Percentiles rank a stretch among this genome's conserved stretches.
phyloP scores from a whole-genome alignment of 192 early-diverging fungal genomes.

The Coemansia sp. region DNA sequence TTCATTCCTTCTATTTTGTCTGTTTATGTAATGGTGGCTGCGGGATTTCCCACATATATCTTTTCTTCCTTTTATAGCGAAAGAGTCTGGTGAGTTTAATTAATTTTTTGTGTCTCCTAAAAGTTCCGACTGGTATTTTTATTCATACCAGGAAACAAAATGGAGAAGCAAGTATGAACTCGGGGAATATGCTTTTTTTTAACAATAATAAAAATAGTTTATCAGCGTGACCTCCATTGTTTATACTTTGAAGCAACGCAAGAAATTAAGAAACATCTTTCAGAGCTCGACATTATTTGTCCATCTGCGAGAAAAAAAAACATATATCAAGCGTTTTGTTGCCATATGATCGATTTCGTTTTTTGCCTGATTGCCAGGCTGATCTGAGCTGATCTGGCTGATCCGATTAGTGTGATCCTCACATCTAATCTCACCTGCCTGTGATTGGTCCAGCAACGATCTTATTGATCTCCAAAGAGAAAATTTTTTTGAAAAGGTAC shows the following conservation, averaged over 20 bases:
- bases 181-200: background rate
- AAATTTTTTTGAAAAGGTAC: constrained; percentile 1
- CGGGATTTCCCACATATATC: background rate
- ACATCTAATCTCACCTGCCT: background rate
- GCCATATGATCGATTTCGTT: no score
- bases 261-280: no score
- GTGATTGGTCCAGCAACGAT: background rate
- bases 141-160: background rate
- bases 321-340: no score
- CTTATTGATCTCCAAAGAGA: background rate
- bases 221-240: no score
- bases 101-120: background rate
- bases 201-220: background rate
- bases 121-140: no score
- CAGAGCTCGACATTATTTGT: no score
- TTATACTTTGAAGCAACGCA: no score
- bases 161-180: background rate
- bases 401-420: background rate
- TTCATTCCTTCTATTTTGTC: background rate
- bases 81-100: background rate
- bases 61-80: background rate
- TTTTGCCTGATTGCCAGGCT: background rate
- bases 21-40: background rate
- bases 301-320: no score
- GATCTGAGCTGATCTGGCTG: background rate